Percentiles rank a stretch among this genome's conserved stretches.
phyloP scores from a whole-genome alignment of 2,329 filamentous ascomycete species.

The Pezicula rhizophila region DNA sequence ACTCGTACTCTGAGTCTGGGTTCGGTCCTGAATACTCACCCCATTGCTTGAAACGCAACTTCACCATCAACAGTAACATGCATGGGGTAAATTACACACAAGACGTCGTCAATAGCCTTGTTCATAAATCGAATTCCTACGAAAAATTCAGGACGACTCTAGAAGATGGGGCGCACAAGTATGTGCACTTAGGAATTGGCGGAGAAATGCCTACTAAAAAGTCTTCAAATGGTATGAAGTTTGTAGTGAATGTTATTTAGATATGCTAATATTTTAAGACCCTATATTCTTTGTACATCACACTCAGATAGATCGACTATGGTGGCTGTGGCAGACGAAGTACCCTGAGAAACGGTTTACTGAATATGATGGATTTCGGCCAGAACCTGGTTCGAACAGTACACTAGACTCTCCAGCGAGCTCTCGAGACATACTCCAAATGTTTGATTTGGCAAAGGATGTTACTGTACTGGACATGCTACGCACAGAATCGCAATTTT shows the following conservation, averaged over 20 bases:
- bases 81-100: background rate
- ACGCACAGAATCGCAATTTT: constrained; percentile 9
- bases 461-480: constrained; percentile 13
- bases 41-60: background rate
- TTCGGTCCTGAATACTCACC: background rate
- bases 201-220: constrained; percentile 24
- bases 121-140: constrained; percentile 9
- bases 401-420: background rate
- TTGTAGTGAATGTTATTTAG: background rate
- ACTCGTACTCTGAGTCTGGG: background rate
- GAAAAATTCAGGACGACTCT: constrained; percentile 12
- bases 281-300: constrained; percentile 26
- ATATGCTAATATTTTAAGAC: constrained; percentile 17
- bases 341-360: background rate
- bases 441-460: constrained; percentile 10
- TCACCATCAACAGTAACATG: background rate
- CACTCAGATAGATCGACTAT: constrained; percentile 15
- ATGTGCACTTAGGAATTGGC: constrained; percentile 18
- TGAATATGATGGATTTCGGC: constrained; percentile 10
- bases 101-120: background rate
- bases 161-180: constrained; percentile 22
- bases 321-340: constrained; percentile 25
- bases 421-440: constrained; percentile 11
- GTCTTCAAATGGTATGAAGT: constrained; percentile 18
- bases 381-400: background rate